Evolutionary conservation across 208 protist genomes (phyloP).

Genomic region (Crithidia fasciculata): DNA sequence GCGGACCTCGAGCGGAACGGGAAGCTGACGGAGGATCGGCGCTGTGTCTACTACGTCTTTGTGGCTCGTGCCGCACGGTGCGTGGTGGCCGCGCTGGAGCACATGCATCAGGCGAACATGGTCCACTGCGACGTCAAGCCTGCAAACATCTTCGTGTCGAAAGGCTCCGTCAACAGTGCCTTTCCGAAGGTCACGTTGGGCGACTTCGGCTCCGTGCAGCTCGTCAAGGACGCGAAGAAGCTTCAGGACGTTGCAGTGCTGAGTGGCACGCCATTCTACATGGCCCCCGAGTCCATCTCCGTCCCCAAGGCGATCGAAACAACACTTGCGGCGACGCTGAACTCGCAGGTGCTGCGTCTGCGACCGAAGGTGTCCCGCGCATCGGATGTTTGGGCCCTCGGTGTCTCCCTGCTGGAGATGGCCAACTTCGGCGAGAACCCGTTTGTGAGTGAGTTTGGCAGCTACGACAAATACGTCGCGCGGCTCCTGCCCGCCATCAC

Average conservation of each 20-base stretch:
- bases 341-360: not conserved
- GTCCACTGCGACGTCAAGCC: not conserved
- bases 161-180: not conserved
- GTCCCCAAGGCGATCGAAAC: not conserved
- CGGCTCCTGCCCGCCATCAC: not conserved
- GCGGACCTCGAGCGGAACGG: not conserved
- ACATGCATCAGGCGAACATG: not conserved
- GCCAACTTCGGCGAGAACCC: not conserved
- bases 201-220: not conserved
- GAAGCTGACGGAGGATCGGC: not conserved
- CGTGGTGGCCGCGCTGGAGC: not conserved
- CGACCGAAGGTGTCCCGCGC: not conserved
- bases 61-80: too few species aligned
- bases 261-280: not conserved
- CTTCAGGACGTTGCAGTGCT: not conserved
- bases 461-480: not conserved
- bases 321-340: not conserved
- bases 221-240: not conserved
- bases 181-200: not conserved
- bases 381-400: not conserved
- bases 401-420: not conserved
- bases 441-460: not conserved
- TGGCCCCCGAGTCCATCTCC: not conserved
- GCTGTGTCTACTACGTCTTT: not conserved
- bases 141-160: not conserved